Conservation (phyloP, 2,329 filamentous ascomycete genomes). For the Pseudocercospora ulei region DNA sequence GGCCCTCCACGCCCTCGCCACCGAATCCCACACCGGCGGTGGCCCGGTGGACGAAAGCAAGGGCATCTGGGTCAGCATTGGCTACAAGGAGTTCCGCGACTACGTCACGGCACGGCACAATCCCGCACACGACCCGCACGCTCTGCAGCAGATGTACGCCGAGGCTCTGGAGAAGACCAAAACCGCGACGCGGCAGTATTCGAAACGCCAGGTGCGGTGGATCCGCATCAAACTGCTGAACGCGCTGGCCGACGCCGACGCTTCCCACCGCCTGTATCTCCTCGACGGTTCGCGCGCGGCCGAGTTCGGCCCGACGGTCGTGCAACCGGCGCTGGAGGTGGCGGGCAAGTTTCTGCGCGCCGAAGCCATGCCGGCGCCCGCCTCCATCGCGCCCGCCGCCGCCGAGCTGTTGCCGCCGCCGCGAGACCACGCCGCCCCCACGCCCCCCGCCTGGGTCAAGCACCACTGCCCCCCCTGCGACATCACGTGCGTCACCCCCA, state of each 20-base stretch:
- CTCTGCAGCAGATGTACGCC: slow-evolving; percentile 49
- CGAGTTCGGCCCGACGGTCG: slow-evolving; percentile 55
- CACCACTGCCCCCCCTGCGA: slow-evolving; percentile 63
- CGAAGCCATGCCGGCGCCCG: slow-evolving; percentile 46
- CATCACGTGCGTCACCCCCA: slow-evolving; percentile 47
- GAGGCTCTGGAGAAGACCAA: slow-evolving; percentile 66
- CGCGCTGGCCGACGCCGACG: slow-evolving; percentile 48
- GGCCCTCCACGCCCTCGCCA: slow-evolving; percentile 44
- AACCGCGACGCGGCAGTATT: slow-evolving; percentile 76
- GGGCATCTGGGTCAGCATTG: slow-evolving; percentile 95
- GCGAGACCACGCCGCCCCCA: slow-evolving; percentile 40
- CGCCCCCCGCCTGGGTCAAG: slow-evolving; percentile 42
- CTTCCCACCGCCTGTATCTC: slow-evolving; percentile 57
- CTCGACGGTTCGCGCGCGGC: slow-evolving; percentile 66
- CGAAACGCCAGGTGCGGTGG: slow-evolving; percentile 75
- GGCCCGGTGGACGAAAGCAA: slow-evolving; percentile 58
- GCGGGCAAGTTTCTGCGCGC: slow-evolving; percentile 54
- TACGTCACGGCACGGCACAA: slow-evolving; percentile 46
- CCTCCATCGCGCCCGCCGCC: slow-evolving; percentile 48
- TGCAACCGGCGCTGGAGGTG: slow-evolving; percentile 54
- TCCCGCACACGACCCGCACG: slow-evolving; percentile 26
- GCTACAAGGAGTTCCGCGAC: slow-evolving; percentile 78
- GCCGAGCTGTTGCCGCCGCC: slow-evolving; percentile 50
- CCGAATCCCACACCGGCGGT: slow-evolving; percentile 38
- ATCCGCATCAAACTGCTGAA: slow-evolving; percentile 73